A percentile compares a stretch with the other conserved stretches of the same genome.
Evolutionary conservation across 202 grass and related monocot species (phyloP).

Genomic region (Sporobolus alterniflorus): DNA sequence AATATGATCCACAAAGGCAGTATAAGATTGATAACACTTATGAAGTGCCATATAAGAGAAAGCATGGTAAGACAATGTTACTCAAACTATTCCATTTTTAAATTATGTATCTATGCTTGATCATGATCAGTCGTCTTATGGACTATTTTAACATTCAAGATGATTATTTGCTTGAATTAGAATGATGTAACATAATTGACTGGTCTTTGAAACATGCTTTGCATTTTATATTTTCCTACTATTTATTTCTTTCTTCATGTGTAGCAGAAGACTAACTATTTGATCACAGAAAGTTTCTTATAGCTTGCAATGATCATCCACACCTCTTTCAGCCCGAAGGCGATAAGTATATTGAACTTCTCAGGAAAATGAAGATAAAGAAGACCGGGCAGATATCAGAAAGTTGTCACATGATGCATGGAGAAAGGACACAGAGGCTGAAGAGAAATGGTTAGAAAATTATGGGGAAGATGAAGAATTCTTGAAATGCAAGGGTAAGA

Average conservation of each 20-base stretch:
- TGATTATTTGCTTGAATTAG: no score
- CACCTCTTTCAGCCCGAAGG: slow-evolving; percentile 94
- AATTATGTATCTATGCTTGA: no score
- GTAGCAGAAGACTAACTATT: slow-evolving; percentile 89
- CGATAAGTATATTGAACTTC: slow-evolving; percentile 60
- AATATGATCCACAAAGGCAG: no score
- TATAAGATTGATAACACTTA: no score
- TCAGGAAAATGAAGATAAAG: slow-evolving; percentile 87
- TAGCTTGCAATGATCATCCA: slow-evolving; percentile 91
- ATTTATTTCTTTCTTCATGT: slow-evolving; percentile 30
- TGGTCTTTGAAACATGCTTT: slow-evolving; percentile 6
- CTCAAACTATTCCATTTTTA: no score
- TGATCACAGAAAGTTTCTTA: slow-evolving; percentile 98
- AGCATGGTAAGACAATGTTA: no score
- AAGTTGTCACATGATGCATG: slow-evolving; percentile 80
- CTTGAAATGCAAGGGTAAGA: slow-evolving; percentile 90
- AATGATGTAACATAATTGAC: no score
- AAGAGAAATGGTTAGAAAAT: slow-evolving; percentile 99
- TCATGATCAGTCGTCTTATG: no score
- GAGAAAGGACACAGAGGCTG: slow-evolving; percentile 86
- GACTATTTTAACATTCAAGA: no score
- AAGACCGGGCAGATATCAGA: slow-evolving; percentile 80
- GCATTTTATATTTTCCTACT: slow-evolving; percentile 29
- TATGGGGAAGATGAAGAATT: slow-evolving; percentile 99
- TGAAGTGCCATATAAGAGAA: no score